Evolutionary conservation across 129 eudicot species (phyloP).

Genomic region (Helichrysum umbraculigerum): DNA sequence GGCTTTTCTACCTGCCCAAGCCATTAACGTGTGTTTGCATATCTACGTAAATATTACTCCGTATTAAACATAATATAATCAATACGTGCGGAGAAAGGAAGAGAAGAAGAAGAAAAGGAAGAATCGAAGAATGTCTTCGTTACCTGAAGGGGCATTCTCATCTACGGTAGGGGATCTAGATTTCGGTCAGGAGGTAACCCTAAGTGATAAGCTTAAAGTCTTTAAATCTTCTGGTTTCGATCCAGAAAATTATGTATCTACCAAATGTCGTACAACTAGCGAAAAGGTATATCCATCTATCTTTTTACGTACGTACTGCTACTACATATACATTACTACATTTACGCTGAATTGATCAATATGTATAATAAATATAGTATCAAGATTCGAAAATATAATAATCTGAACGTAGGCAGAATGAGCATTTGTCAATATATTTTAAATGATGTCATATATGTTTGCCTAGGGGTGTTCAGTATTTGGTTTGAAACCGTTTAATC

Average conservation of each 20-base stretch:
- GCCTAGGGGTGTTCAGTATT: too few relatives aligned
- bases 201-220: constrained; percentile 76
- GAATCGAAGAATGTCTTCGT: background rate
- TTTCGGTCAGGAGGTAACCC: constrained; percentile 55
- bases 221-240: constrained; percentile 75
- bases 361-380: too few relatives aligned
- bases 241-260: constrained; percentile 58
- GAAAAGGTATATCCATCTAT: constrained; percentile 57
- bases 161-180: constrained; percentile 54
- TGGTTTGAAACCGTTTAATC: too few relatives aligned
- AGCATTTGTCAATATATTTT: background rate
- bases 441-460: background rate
- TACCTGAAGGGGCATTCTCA: constrained; percentile 20
- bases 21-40: background rate
- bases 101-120: background rate
- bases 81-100: background rate
- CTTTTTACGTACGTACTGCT: too few relatives aligned
- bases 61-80: background rate
- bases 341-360: too few relatives aligned
- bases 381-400: too few relatives aligned
- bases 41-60: too few relatives aligned
- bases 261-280: constrained; percentile 64
- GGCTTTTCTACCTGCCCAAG: background rate
- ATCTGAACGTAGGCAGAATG: too few relatives aligned
- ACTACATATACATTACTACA: too few relatives aligned